These are phyloP conservation scores for Heterobasidion occidentale DNA, from an alignment of 1,284 basidiomycete genomes.

Conservation along the genomic window DNA sequence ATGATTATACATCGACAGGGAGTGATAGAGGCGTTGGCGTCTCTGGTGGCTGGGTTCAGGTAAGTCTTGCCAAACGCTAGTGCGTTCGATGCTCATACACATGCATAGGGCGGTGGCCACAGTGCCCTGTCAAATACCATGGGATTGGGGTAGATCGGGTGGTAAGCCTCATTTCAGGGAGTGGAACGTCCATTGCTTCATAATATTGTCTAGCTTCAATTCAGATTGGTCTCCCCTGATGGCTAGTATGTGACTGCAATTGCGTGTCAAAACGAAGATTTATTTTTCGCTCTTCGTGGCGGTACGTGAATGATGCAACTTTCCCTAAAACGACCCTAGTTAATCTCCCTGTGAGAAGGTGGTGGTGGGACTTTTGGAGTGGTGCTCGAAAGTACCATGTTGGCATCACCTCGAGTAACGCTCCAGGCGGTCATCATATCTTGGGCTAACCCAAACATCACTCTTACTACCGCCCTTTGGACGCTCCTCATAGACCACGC, in stretches of 20 bases:
- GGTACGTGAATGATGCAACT: not conserved
- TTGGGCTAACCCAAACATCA: not conserved
- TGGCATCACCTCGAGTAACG: constrained; percentile 3
- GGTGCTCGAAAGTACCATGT: constrained; percentile 5
- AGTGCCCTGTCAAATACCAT: constrained; percentile 13
- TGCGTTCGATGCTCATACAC: not conserved
- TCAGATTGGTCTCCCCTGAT: constrained; percentile 21
- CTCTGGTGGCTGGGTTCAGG: constrained; percentile 19
- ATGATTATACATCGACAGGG: not conserved
- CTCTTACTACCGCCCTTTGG: constrained; percentile 1
- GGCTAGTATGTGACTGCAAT: constrained; percentile 23
- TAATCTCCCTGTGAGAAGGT: constrained; percentile 4
- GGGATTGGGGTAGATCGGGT: constrained; percentile 18
- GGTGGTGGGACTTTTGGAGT: constrained; percentile 19
- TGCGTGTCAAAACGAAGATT: constrained; percentile 25
- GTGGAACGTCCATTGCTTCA: not conserved
- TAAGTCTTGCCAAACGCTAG: not conserved
- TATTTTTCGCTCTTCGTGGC: constrained; percentile 24
- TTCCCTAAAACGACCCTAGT: not conserved
- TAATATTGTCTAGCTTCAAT: constrained; percentile 12
- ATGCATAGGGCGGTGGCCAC: constrained; percentile 17
- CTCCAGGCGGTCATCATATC: constrained; percentile 4
- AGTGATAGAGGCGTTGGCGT: constrained; percentile 16
- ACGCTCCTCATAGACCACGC: constrained; percentile 5
- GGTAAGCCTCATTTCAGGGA: not conserved